phyloP scores from a whole-genome alignment of 225 moss, liverwort and hornwort species.

The Ulota crispa region DNA sequence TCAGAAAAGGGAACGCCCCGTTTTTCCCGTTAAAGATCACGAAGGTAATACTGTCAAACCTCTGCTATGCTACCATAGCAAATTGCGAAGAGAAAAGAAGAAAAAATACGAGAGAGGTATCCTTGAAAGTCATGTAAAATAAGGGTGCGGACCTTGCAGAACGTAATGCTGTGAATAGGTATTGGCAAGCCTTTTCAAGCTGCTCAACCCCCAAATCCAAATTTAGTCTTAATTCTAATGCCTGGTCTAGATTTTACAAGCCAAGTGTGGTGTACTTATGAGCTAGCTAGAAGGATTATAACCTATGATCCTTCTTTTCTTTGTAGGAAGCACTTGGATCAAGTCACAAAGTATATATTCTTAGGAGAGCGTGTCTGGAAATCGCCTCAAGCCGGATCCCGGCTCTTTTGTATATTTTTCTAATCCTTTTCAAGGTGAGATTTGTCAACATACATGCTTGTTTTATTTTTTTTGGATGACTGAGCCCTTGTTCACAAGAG shows the following conservation, averaged over 20 bases:
- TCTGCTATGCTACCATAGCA: neutral
- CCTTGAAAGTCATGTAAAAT: neutral
- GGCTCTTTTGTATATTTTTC: neutral
- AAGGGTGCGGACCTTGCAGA: neutral
- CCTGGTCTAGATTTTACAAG: neutral
- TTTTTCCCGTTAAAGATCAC: neutral
- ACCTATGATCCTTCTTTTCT: neutral
- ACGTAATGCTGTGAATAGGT: neutral
- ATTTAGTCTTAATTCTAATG: neutral
- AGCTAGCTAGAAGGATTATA: neutral
- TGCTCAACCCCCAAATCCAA: neutral
- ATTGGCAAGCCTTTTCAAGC: neutral
- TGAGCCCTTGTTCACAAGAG: neutral
- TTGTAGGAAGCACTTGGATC: neutral
- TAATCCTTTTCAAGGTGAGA: too few relatives aligned
- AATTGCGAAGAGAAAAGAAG: neutral
- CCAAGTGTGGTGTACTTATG: neutral
- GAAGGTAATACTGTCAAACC: slow-evolving; percentile 12
- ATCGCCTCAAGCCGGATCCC: neutral
- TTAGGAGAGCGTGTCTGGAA: neutral
- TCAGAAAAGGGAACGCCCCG: neutral
- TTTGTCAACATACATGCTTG: too few relatives aligned
- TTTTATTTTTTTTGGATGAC: neutral
- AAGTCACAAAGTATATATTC: neutral
- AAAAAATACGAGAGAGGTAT: neutral